Base-by-base conservation (phyloP, 2,329 filamentous ascomycete species). In the Thelonectria olida region DNA sequence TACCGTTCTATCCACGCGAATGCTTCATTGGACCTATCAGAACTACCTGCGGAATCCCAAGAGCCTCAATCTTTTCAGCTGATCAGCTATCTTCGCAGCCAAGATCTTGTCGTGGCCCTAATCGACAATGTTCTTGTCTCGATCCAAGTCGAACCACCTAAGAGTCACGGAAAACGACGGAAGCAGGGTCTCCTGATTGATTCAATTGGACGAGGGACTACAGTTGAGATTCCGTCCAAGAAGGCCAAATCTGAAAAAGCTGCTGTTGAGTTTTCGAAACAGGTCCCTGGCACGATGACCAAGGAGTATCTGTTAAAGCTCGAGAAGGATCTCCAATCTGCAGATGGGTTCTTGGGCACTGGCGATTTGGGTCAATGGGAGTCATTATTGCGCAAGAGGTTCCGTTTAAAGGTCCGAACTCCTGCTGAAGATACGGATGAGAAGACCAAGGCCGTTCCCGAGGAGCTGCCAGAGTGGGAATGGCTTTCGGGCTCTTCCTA, bases 151-250 rank as follows among this genome's bases (percentile, higher is more conserved):
- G 87, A 90, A 70, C 84, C 85, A 2, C 87, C 87, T 1, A 83
- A 83, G 68, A 79, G 77, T 45, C 81, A 85, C n/a, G 80, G 81
- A 60, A 84, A 81, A 64, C 84, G 86, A 75, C 81, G 84, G 36
- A 84, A 84, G 38, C 84, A 87, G 52, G 89, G 90, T 8, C 80
- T 92, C 7, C 78, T 94, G 23, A 90, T 92, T 31, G 90, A 94
- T 72, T 90, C 91, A 0, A 86, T 94, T 54, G 90, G 90, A 2
- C 89, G 89, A 61, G 90, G 90, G 3, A 78, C 81, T 1, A 75
- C 77, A 10, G 69, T 78, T 4, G 78, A 80, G 65, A 67, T 78
- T 38, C 65, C 74, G 17, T 53, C 72, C 6, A 79, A 80, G 63
- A 76, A 72, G 47, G 61, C 56, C 5, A 75, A 74, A 61, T 68